Percentiles rank a stretch among this genome's conserved stretches.
Evolutionary conservation across 345 rosid genomes (phyloP).

Genomic region (Hypericum perforatum): DNA sequence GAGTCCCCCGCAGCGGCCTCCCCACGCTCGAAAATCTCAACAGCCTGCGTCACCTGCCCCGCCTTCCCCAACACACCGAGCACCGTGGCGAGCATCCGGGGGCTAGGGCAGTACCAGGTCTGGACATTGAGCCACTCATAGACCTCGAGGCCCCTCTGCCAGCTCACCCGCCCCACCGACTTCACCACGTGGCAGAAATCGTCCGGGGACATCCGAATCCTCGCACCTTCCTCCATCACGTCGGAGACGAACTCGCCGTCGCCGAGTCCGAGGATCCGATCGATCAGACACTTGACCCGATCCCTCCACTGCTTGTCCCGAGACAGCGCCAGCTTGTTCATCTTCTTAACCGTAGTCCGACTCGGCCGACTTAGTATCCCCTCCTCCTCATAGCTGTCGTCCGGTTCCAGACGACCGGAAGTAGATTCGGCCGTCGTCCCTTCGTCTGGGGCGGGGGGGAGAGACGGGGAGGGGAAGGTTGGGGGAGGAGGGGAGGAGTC

Average conservation of each 20-base stretch:
- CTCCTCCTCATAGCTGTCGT: constrained; percentile 15
- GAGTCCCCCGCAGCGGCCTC: constrained; percentile 51
- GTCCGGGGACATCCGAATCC: constrained; percentile 84
- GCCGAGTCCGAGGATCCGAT: constrained; percentile 42
- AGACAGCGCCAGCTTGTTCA: constrained; percentile 69
- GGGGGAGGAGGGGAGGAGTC: constrained; percentile 30
- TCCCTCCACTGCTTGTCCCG: constrained; percentile 89
- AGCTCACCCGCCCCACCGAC: constrained; percentile 65
- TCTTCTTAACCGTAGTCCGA: constrained; percentile 60
- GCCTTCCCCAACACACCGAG: constrained; percentile 80
- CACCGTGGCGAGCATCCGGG: constrained; percentile 79
- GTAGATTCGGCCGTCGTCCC: constrained; percentile 7
- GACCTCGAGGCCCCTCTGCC: constrained; percentile 92
- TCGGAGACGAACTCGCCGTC: constrained; percentile 67
- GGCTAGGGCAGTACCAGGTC: constrained; percentile 71
- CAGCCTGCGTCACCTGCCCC: constrained; percentile 64
- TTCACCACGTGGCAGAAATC: constrained; percentile 85
- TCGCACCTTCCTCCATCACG: constrained; percentile 64
- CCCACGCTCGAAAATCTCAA: constrained; percentile 59
- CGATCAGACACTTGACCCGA: constrained; percentile 60
- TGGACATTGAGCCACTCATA: constrained; percentile 90
- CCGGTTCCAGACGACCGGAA: constrained; percentile 11
- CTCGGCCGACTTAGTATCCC: constrained; percentile 39
- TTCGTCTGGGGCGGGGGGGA: constrained; percentile 19
- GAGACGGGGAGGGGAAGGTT: constrained; percentile 23